A percentile compares a stretch with the other conserved stretches of the same genome.
Conservation (phyloP, 345 rosid genomes). For the Conringia planisiliqua region DNA sequence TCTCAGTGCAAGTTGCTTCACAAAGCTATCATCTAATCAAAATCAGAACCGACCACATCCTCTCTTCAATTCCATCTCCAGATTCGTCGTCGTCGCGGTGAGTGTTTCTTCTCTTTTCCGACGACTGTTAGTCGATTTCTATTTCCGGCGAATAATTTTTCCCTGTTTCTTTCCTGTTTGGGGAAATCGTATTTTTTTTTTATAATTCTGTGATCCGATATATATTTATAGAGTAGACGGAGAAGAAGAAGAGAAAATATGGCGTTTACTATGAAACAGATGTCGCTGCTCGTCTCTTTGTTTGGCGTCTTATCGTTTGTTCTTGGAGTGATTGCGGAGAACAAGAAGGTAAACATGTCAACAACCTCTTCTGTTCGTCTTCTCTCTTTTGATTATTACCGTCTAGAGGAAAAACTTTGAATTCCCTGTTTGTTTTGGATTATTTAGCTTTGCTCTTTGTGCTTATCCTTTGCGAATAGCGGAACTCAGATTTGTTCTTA, state of each 20-base stretch:
- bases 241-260: conserved; percentile 30
- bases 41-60: neutral
- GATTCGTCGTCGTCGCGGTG: neutral
- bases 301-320: conserved; percentile 62
- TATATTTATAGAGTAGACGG: neutral
- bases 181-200: neutral
- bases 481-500: neutral
- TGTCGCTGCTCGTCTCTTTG: conserved; percentile 51
- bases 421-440: neutral
- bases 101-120: neutral
- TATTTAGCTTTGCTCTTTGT: neutral
- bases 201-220: neutral
- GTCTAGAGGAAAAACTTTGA: neutral
- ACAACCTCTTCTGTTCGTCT: neutral
- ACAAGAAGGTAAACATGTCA: conserved; percentile 56
- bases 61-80: neutral
- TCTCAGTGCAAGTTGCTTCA: conserved; percentile 13
- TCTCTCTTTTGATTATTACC: neutral
- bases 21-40: neutral
- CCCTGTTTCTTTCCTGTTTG: neutral
- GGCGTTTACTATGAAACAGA: conserved; percentile 61
- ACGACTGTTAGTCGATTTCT: neutral
- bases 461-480: neutral
- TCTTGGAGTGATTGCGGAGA: conserved; percentile 72
- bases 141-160: neutral